phyloP scores from a whole-genome alignment of 2,329 filamentous ascomycete genomes.

The Metarhizium rileyi region DNA sequence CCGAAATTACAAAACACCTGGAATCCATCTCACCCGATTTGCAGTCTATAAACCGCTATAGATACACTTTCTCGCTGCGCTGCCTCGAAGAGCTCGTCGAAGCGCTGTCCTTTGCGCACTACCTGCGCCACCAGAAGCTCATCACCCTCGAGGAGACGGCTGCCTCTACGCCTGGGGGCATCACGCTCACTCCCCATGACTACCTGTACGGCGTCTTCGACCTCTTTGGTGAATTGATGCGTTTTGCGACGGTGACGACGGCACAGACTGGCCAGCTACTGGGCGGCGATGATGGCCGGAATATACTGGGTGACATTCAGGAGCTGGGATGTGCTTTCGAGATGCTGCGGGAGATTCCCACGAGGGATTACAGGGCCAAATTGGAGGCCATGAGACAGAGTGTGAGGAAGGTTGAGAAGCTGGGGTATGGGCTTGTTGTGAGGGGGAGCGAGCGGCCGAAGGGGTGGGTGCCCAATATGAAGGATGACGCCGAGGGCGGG shows the following conservation, averaged over 20 bases:
- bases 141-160: slow-evolving; percentile 57
- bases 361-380: slow-evolving; percentile 62
- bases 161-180: slow-evolving; percentile 35
- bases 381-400: slow-evolving; percentile 77
- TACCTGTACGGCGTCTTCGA: slow-evolving; percentile 90
- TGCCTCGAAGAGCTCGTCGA: slow-evolving; percentile 94
- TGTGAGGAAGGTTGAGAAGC: slow-evolving; percentile 87
- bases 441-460: slow-evolving; percentile 80
- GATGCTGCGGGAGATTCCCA: slow-evolving; percentile 51
- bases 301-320: slow-evolving; percentile 73
- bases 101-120: slow-evolving; percentile 79
- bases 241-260: slow-evolving; percentile 83
- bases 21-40: slow-evolving; percentile 61
- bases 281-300: slow-evolving; percentile 33
- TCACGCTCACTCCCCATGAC: slow-evolving; percentile 68
- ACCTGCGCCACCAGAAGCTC: slow-evolving; percentile 67
- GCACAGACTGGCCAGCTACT: slow-evolving; percentile 55
- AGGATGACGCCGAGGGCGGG: slow-evolving; percentile 21
- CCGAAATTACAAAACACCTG: slow-evolving; percentile 63
- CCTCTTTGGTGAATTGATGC: slow-evolving; percentile 92
- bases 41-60: slow-evolving; percentile 67
- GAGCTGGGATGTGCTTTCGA: slow-evolving; percentile 69
- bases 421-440: slow-evolving; percentile 80
- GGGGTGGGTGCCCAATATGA: slow-evolving; percentile 81
- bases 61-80: slow-evolving; percentile 71